These are phyloP conservation scores for Ophiostoma novo-ulmi DNA, from an alignment of 2,329 filamentous ascomycete species.

Conservation along the genomic window DNA sequence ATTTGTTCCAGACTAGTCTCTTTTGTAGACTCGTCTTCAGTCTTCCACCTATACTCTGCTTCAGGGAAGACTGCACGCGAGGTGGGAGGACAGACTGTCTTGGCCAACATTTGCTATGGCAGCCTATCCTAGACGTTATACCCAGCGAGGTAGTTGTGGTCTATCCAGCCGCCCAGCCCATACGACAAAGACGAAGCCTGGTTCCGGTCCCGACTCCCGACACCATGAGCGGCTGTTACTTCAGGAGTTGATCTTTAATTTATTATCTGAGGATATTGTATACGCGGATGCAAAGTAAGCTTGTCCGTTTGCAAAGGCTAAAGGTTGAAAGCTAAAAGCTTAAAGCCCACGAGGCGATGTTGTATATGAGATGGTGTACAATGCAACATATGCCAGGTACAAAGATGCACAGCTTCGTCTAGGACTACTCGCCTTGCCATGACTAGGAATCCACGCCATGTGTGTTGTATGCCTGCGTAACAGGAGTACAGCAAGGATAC, in stretches of 20 bases:
- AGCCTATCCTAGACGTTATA: neutral
- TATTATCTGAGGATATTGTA: neutral
- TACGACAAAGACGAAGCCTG: neutral
- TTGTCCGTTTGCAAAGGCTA: neutral
- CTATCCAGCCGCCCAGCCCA: too few species aligned
- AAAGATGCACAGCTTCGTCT: neutral
- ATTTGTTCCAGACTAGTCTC: conserved; percentile 5
- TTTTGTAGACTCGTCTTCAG: neutral
- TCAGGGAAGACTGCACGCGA: neutral
- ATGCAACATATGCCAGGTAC: neutral
- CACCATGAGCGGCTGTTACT: neutral
- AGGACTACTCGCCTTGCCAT: neutral
- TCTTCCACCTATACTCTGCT: neutral
- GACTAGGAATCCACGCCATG: neutral
- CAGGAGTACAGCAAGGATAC: neutral
- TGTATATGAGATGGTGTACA: neutral
- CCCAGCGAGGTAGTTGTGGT: neutral
- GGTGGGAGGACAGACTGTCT: conserved; percentile 15
- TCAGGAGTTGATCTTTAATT: neutral
- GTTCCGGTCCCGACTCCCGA: neutral
- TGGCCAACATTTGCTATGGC: neutral
- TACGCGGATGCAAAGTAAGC: neutral
- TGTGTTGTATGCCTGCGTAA: neutral
- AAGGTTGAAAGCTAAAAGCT: neutral
- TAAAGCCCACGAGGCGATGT: neutral